Evolutionary conservation across 2,329 filamentous ascomycete genomes (phyloP), one percentile per base, ranked within the genome.

Genomic region (Arthroderma sp.): DNA sequence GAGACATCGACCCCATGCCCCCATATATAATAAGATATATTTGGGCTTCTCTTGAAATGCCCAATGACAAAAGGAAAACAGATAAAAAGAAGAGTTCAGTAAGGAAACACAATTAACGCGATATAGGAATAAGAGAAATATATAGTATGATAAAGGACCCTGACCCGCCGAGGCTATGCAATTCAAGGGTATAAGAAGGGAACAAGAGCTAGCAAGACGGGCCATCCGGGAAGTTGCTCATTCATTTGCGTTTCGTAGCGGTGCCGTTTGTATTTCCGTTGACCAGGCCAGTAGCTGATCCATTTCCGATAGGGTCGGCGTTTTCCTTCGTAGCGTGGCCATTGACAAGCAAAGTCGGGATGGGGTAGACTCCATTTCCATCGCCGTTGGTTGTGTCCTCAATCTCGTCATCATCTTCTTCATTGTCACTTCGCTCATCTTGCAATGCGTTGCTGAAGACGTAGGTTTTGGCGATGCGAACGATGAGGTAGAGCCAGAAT

Each of bases 401-500:
- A 9, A 43, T 19, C 19, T 56, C 59, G 17, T 73, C 69, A 7
- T 73, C 72, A 6, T 73, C 70, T 1, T 72, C 72, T 1, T 72
- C 72, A 33, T 75, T 68, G 1, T 76, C 74, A 59, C 74, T 76
- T 59, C 74, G 65, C 61, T 76, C 74, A 56, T 76, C 74, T 59
- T 69, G 69, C 19, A 51, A 64, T 19, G 73, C 64, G 51, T 66
- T 71, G 62, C 64, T 70, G 61, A 73, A 70, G 35, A 73, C 61
- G 58, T 75, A 74, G 63, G 73, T 74, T 60, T 70, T 66, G 37
- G 74, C 62, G 54, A 76, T 72, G 60, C 72, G 71, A 54, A 75
- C 63, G 55, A 77, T 76, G 58, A 76, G 64, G 61, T 69, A 74
- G 17, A 77, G 67, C 70, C 74, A 76, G 59, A 76, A 74, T 52